Conservation (phyloP, 768 basidiomycete genomes). For the Multifurca ochricompacta region DNA sequence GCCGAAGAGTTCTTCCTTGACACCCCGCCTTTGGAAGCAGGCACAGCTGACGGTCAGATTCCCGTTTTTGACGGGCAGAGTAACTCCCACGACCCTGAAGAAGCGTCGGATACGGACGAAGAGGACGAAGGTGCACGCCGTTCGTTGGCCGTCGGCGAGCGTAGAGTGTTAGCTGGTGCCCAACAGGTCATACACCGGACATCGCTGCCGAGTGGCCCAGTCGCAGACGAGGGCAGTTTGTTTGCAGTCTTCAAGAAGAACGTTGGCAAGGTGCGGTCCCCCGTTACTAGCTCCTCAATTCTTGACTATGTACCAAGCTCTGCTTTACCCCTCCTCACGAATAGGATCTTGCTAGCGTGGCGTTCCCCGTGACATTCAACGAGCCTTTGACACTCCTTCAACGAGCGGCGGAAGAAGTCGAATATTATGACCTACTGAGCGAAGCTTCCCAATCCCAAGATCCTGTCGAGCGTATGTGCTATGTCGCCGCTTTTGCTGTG, state of each 20-base stretch:
- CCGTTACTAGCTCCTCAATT: constrained; percentile 1
- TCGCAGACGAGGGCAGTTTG: constrained; percentile 73
- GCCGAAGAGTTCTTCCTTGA: constrained; percentile 63
- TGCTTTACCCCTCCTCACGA: neutral
- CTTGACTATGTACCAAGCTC: neutral
- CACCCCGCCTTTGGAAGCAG: constrained; percentile 19
- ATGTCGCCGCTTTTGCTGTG: constrained; percentile 77
- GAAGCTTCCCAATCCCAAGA: constrained; percentile 53
- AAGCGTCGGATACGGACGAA: constrained; percentile 47
- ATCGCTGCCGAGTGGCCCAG: constrained; percentile 49
- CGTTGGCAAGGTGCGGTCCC: constrained; percentile 62
- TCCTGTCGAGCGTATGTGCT: constrained; percentile 60
- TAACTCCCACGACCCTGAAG: constrained; percentile 41
- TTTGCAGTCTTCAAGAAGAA: constrained; percentile 82
- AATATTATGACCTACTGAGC: constrained; percentile 64
- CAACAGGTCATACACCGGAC: constrained; percentile 40
- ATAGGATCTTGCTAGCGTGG: constrained; percentile 74
- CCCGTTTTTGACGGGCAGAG: constrained; percentile 35
- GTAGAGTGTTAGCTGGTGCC: neutral
- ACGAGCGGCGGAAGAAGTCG: constrained; percentile 74
- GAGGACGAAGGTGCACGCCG: constrained; percentile 22
- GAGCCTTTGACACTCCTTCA: constrained; percentile 82
- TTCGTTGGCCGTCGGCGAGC: constrained; percentile 10
- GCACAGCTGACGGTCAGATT: constrained; percentile 27
- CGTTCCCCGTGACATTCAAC: constrained; percentile 86